Base-by-base conservation (phyloP, 352 stramenopile species). In the Stramenopiles sp. region DNA sequence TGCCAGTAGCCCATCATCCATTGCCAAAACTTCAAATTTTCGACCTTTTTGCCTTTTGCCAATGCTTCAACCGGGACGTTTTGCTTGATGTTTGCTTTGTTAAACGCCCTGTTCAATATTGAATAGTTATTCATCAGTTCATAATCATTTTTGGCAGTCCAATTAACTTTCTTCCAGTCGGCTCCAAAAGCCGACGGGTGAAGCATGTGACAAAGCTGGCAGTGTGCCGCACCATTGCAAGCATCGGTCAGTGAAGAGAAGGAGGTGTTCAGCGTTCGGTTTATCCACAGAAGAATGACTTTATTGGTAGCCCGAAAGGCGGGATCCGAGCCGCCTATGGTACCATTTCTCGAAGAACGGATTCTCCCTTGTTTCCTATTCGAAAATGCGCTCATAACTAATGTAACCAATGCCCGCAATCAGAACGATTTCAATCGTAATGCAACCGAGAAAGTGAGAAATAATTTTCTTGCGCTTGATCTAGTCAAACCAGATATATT, bases 51-150 rank as follows among this genome's bases (percentile, higher is more conserved):
- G 25, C 43, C 43, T 53, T 53, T 53, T 53, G 43, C 43, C 43
- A 53, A 53, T 53, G 43, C 43, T 53, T 53, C 43, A 53, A 53
- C 43, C 43, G 43, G 43, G 25, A 53, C 43, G 25, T 53, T 53
- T 25, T 53, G 43, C 25, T 97, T 89, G 76, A 98, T 94, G 74
- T 95, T 91, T 49, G 97, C 82, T 49, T 91, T 95, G 75, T 88
- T 89, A 79, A 99, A 99, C 73, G 89, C 93, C 69, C 89, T 92
- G 82, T 99, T 94, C 37, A 99, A 81, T 32, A 99, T 84, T 83
- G 99, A 99, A 85, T 99, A 99, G 85, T 99, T 99, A 73, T 93
- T 82, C 68, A 99, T 91, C 83, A 96, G 98, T 83, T 99, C 93
- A 81, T 98, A 97, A 80, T 96, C 90, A 53, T 94, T 90, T 74